A percentile compares a stretch with the other conserved stretches of the same genome.
Conservation (phyloP, 2,329 filamentous ascomycete genomes). For the Paecilomyces sp. region DNA sequence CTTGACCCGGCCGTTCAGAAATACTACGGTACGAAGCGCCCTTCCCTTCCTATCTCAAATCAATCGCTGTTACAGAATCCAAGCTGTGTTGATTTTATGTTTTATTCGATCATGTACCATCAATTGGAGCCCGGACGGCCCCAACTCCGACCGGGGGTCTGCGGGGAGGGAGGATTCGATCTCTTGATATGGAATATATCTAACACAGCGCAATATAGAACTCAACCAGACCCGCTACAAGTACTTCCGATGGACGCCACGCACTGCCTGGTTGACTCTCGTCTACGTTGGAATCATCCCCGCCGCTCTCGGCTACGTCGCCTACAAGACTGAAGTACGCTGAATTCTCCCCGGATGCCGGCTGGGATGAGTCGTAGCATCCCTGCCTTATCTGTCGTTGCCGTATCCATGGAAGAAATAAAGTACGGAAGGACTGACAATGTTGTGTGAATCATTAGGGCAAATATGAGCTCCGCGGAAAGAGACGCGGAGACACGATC, state of each 20-base stretch:
- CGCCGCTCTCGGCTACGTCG: slow-evolving; percentile 59
- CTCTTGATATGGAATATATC: slow-evolving; percentile 6
- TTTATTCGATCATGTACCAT: not conserved
- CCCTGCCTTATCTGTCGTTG: too few relatives aligned
- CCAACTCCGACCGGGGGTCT: not conserved
- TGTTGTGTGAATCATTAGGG: slow-evolving; percentile 52
- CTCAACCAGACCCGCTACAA: slow-evolving; percentile 80
- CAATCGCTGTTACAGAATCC: slow-evolving; percentile 3
- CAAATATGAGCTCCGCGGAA: slow-evolving; percentile 76
- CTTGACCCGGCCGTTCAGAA: slow-evolving; percentile 41
- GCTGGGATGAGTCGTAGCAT: not conserved
- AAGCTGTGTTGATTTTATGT: not conserved
- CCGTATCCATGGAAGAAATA: too few relatives aligned
- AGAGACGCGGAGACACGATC: slow-evolving; percentile 80
- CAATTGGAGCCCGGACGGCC: not conserved
- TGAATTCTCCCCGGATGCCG: not conserved
- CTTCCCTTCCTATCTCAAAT: slow-evolving; percentile 6
- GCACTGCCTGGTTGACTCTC: slow-evolving; percentile 73
- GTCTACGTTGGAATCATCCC: slow-evolving; percentile 71
- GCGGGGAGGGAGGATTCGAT: not conserved
- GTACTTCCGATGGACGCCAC: slow-evolving; percentile 89
- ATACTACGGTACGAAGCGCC: slow-evolving; percentile 40
- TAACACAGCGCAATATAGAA: slow-evolving; percentile 46
- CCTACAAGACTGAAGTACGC: slow-evolving; percentile 81
- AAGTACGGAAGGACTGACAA: slow-evolving; percentile 5